Evolutionary conservation across 1,284 basidiomycete genomes (phyloP).

Genomic region (Sphaerobolus stellatus): DNA sequence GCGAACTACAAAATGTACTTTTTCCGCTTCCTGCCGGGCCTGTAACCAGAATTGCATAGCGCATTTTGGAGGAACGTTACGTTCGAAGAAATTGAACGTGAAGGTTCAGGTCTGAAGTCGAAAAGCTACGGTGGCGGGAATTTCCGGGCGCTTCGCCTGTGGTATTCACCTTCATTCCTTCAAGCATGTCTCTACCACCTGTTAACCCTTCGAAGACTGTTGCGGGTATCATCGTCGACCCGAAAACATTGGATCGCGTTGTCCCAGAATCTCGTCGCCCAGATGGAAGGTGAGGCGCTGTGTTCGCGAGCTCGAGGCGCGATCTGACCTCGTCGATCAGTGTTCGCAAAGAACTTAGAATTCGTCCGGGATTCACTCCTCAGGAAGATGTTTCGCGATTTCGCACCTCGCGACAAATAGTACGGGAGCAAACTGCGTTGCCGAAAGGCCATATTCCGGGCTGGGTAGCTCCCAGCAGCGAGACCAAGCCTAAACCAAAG

Average conservation of each 20-base stretch:
- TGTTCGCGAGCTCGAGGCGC: constrained; percentile 1
- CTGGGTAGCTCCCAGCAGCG: constrained; percentile 59
- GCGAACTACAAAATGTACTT: constrained; percentile 88
- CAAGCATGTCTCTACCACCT: constrained; percentile 71
- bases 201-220: constrained; percentile 66
- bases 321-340: constrained; percentile 42
- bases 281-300: constrained; percentile 81
- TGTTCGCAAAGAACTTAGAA: constrained; percentile 84
- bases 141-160: neutral
- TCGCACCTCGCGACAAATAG: constrained; percentile 70
- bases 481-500: constrained; percentile 27
- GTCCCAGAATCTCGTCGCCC: constrained; percentile 80
- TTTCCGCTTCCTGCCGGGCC: constrained; percentile 98
- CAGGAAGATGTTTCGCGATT: constrained; percentile 90
- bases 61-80: constrained; percentile 53
- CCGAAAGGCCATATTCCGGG: constrained; percentile 79
- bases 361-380: constrained; percentile 91
- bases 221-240: constrained; percentile 83
- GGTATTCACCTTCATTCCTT: neutral
- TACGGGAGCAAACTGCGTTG: constrained; percentile 60
- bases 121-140: neutral
- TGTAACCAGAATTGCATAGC: constrained; percentile 85
- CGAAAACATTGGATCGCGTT: constrained; percentile 80
- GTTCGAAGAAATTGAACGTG: neutral
- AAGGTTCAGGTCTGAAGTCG: neutral